A percentile compares a stretch with the other conserved stretches of the same genome.
These are phyloP conservation scores for Ceratorhiza oryzae-sativae DNA, from an alignment of 1,284 basidiomycete genomes.

Conservation along the genomic window DNA sequence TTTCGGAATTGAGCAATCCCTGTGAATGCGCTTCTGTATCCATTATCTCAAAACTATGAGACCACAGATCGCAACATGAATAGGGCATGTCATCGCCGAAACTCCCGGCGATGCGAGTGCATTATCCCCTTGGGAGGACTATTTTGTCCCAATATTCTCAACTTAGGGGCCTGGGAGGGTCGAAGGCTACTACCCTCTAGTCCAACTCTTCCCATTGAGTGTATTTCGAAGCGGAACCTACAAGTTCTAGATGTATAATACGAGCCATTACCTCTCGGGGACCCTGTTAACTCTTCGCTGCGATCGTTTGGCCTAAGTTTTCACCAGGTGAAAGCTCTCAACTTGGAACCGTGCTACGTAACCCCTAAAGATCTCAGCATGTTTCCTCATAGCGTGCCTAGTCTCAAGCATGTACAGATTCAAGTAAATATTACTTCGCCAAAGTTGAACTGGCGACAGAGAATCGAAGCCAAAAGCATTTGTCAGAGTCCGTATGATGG, in stretches of 20 bases:
- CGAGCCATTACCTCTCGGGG: background rate
- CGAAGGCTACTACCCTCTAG: too few species aligned
- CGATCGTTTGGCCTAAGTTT: background rate
- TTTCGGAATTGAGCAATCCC: too few species aligned
- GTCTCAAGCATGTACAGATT: background rate
- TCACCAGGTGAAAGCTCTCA: background rate
- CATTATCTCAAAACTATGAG: too few species aligned
- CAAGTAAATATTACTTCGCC: background rate
- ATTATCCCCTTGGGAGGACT: too few species aligned
- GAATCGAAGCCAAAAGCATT: background rate
- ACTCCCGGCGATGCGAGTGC: too few species aligned
- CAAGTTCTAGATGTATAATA: background rate
- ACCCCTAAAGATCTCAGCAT: background rate
- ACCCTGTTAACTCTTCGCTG: background rate
- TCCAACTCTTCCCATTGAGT: background rate
- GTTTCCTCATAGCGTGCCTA: background rate
- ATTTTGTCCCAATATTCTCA: too few species aligned
- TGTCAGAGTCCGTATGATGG: too few species aligned
- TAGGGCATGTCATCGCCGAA: too few species aligned
- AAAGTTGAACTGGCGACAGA: background rate
- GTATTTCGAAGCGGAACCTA: background rate
- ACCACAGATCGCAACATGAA: too few species aligned
- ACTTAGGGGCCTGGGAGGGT: too few species aligned
- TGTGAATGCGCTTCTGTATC: too few species aligned
- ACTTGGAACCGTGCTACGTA: background rate